Evolutionary conservation across 2,329 filamentous ascomycete genomes (phyloP).

Genomic region (Fusarium sp.): DNA sequence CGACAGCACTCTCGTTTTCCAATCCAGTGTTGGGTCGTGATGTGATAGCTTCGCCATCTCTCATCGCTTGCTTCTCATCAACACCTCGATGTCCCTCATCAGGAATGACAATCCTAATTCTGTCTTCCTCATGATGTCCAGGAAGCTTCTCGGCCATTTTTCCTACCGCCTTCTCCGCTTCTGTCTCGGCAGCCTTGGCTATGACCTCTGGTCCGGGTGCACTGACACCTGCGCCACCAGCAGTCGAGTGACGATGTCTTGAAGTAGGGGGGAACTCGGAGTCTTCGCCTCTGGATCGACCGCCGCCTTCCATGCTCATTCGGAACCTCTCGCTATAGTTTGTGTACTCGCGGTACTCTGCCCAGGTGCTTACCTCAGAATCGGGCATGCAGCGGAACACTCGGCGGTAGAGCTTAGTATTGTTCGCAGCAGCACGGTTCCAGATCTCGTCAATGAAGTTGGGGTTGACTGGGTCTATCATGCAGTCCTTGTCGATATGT

Average conservation of each 20-base stretch:
- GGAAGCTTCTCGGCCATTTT: conserved; percentile 47
- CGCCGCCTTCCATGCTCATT: conserved; percentile 72
- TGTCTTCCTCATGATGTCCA: conserved; percentile 45
- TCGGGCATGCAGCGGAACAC: conserved; percentile 99
- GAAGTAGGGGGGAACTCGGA: conserved; percentile 59
- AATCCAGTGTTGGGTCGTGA: conserved; percentile 33
- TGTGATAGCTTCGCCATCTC: conserved; percentile 38
- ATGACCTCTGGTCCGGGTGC: conserved; percentile 57
- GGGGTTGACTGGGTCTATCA: conserved; percentile 88
- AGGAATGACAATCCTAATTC: conserved; percentile 51
- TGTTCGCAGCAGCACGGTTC: conserved; percentile 89
- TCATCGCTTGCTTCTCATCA: conserved; percentile 59
- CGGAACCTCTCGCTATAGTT: conserved; percentile 83
- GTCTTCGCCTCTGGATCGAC: conserved; percentile 62
- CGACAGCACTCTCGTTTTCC: conserved; percentile 46
- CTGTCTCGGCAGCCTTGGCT: conserved; percentile 51
- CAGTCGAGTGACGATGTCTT: conserved; percentile 49
- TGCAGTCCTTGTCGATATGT: conserved; percentile 87
- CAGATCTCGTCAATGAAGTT: conserved; percentile 89
- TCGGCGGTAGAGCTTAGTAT: conserved; percentile 91
- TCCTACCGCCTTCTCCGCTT: conserved; percentile 53
- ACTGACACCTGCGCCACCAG: conserved; percentile 57
- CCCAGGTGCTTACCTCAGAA: conserved; percentile 92
- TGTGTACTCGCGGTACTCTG: conserved; percentile 87
- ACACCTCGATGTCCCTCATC: conserved; percentile 47